Evolutionary conservation across 1,284 basidiomycete genomes (phyloP), one percentile per base, ranked within the genome.

Genomic region (Rhodotorula sp.): DNA sequence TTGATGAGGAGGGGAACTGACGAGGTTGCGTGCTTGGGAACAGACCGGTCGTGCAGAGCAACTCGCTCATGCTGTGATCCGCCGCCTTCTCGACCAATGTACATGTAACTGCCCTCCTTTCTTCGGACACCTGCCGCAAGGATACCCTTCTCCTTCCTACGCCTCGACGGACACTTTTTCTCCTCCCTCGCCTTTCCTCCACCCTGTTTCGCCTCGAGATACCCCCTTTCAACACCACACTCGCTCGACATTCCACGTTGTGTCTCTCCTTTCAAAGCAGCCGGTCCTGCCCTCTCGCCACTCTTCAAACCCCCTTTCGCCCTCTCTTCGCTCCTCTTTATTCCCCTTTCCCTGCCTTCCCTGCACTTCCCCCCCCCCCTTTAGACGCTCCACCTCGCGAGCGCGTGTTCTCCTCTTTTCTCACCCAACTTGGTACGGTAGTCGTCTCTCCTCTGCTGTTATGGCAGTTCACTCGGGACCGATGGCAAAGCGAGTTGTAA

Each of bases 51-150:
- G 49, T 39, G 20, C 69, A 71, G 57, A 66, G 62, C 60, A 75
- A 74, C 47, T 75, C 74, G 60, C 67, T 74, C 57, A 68, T 75
- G 69, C 64, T 75, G 39, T 74, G 51, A 51, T 51, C 44, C 44
- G n/a, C 52, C 19, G 32, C 36, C 36, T 17, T 17, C 24, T 36
- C 20, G 27, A 57, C 44, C 22, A 13, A 34, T 32, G 24, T 36
- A 44, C 22, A 22, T 39, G 30, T 57, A 4, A 10, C 19, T 44
- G 15, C 20, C 46, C n/a, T 7, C 24, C 53, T 22, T 19, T 27
- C 17, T 36, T n/a, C 27, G 29, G 29, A 17, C 39, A 30, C 47
- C 22, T 24, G 49, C 59, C 32, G 36, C 48, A 32, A 49, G 48
- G 24, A 27, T 27, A 27, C 48, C n/a, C 48, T 24, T 11, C 48